These are phyloP conservation scores for Phyllosticta paracitricarpa DNA, from an alignment of 2,329 filamentous ascomycete genomes.

Conservation along the genomic window DNA sequence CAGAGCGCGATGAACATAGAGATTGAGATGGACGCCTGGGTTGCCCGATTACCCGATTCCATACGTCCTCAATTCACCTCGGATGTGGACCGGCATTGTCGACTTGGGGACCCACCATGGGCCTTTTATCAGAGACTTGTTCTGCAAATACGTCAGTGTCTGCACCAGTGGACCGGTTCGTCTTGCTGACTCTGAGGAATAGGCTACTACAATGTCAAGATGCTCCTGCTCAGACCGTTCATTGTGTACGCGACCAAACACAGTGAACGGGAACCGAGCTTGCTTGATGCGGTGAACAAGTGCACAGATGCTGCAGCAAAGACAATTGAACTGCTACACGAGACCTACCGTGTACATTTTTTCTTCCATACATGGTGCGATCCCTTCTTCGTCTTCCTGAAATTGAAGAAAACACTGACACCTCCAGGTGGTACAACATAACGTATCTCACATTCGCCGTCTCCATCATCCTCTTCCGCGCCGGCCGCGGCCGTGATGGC, in stretches of 20 bases:
- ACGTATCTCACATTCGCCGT: conserved; percentile 34
- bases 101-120: conserved; percentile 28
- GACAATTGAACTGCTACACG: conserved; percentile 32
- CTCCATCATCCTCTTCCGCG: conserved; percentile 27
- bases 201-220: conserved; percentile 32
- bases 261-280: conserved; percentile 13
- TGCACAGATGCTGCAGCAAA: conserved; percentile 30
- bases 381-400: not conserved
- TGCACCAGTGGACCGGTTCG: too few relatives aligned
- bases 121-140: conserved; percentile 29
- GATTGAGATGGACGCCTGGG: conserved; percentile 27
- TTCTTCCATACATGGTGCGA: conserved; percentile 35
- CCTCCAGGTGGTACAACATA: conserved; percentile 32
- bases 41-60: conserved; percentile 22
- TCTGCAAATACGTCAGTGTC: conserved; percentile 25
- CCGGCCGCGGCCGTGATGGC: conserved; percentile 13
- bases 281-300: conserved; percentile 25
- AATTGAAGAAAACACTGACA: not conserved
- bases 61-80: conserved; percentile 21
- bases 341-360: conserved; percentile 29
- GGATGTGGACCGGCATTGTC: conserved; percentile 17
- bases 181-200: not conserved
- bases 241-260: conserved; percentile 22
- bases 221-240: conserved; percentile 30
- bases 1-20: conserved; percentile 27